Conservation (phyloP, 306 rosid species). For the Hippophae rhamnoides region DNA sequence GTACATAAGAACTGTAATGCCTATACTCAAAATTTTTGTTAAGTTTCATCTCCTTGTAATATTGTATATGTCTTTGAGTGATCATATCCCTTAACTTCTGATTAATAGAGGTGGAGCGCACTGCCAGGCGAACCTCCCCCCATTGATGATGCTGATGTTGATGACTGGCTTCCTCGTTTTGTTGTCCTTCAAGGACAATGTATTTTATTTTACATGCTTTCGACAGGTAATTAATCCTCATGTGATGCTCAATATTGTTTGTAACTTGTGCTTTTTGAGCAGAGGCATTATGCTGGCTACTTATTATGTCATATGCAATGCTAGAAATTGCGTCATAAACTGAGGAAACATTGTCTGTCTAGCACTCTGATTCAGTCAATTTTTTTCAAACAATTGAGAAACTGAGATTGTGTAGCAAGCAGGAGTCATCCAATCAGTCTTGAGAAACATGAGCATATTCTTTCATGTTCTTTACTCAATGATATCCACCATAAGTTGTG, state of each 20-base stretch:
- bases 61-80: constrained; percentile 5
- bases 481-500: too few relatives aligned
- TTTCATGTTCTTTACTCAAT: too few relatives aligned
- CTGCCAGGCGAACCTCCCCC: constrained; percentile 87
- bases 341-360: too few relatives aligned
- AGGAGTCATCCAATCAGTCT: too few relatives aligned
- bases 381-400: too few relatives aligned
- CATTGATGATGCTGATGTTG: constrained; percentile 60
- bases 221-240: constrained; percentile 44
- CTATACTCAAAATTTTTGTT: constrained; percentile 12
- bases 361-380: too few relatives aligned
- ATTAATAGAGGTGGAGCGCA: constrained; percentile 58
- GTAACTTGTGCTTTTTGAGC: not conserved
- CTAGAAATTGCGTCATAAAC: too few relatives aligned
- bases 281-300: not conserved
- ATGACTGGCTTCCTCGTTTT: constrained; percentile 94
- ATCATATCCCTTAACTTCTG: constrained; percentile 4
- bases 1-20: constrained; percentile 61
- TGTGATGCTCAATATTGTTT: not conserved
- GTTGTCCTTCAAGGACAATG: constrained; percentile 70
- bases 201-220: constrained; percentile 53
- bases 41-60: constrained; percentile 7
- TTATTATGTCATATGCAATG: too few relatives aligned
- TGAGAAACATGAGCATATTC: too few relatives aligned
- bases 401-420: too few relatives aligned